A percentile compares a stretch with the other conserved stretches of the same genome.
These are phyloP conservation scores for Casuarina cunninghamiana DNA, from an alignment of 306 rosid genomes.

Conservation along the genomic window DNA sequence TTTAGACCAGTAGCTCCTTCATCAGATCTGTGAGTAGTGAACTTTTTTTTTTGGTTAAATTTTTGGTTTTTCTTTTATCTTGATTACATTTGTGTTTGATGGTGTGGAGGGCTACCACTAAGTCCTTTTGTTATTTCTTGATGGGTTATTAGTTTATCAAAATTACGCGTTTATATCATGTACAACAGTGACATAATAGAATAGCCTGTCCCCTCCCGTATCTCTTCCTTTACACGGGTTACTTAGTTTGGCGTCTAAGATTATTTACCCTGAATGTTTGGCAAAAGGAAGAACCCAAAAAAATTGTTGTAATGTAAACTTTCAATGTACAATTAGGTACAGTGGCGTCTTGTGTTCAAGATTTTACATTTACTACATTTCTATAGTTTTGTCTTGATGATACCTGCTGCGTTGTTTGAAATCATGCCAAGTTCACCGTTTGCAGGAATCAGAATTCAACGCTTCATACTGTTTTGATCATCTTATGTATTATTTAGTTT, in stretches of 20 bases:
- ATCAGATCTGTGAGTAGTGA: conserved; percentile 63
- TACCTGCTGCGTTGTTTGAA: background rate
- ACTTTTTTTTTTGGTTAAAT: conserved; percentile 15
- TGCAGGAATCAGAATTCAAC: background rate
- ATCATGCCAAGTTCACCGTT: background rate
- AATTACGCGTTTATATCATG: background rate
- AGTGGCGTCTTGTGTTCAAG: background rate
- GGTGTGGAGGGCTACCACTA: background rate
- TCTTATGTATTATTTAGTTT: background rate
- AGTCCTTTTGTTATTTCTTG: background rate
- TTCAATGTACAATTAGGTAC: background rate
- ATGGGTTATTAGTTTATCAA: background rate
- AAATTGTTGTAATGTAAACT: too few species aligned
- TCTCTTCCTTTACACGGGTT: background rate
- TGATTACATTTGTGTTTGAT: background rate
- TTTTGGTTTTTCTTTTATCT: conserved; percentile 18
- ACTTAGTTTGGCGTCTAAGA: background rate
- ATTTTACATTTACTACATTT: background rate
- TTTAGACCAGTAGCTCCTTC: conserved; percentile 69
- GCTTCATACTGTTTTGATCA: background rate
- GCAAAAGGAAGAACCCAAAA: background rate
- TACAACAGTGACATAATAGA: background rate
- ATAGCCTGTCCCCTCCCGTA: background rate
- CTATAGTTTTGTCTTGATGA: background rate
- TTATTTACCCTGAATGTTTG: background rate